Conservation (phyloP, 352 stramenopile genomes). For the Plasmopara halstedii region DNA sequence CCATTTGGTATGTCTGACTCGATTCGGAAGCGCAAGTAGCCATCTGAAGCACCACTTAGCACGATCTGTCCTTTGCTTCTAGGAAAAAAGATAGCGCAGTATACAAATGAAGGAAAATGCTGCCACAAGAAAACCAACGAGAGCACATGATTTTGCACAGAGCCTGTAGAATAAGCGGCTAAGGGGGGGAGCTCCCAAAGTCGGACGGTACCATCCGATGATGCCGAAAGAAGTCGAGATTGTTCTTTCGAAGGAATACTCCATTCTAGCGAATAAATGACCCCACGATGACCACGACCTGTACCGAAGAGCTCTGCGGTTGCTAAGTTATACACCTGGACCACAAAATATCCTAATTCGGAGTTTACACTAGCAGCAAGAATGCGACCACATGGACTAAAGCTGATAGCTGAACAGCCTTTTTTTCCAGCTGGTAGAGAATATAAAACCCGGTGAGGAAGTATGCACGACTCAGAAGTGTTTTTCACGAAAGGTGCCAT, state of each 20-base stretch:
- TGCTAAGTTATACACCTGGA: constrained; percentile 42
- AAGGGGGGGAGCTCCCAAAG: constrained; percentile 28
- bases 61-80: constrained; percentile 17
- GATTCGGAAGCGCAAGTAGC: constrained; percentile 34
- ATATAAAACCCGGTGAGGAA: constrained; percentile 48
- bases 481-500: constrained; percentile 25
- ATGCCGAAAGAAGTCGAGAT: constrained; percentile 37
- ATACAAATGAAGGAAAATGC: constrained; percentile 60
- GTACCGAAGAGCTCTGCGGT: constrained; percentile 27
- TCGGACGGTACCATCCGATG: constrained; percentile 46
- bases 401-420: constrained; percentile 49
- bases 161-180: not conserved
- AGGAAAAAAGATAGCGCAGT: constrained; percentile 50
- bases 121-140: constrained; percentile 31
- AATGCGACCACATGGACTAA: constrained; percentile 50
- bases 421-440: constrained; percentile 44
- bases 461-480: constrained; percentile 35
- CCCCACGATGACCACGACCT: constrained; percentile 35
- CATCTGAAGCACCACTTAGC: constrained; percentile 49
- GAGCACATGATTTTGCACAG: constrained; percentile 4
- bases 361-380: constrained; percentile 38
- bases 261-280: constrained; percentile 65
- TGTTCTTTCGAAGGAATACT: constrained; percentile 1
- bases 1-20: constrained; percentile 20
- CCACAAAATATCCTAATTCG: constrained; percentile 27